A percentile compares a stretch with the other conserved stretches of the same genome.
phyloP scores from a whole-genome alignment of 306 rosid species.

The Gynostemma pentaphyllum region DNA sequence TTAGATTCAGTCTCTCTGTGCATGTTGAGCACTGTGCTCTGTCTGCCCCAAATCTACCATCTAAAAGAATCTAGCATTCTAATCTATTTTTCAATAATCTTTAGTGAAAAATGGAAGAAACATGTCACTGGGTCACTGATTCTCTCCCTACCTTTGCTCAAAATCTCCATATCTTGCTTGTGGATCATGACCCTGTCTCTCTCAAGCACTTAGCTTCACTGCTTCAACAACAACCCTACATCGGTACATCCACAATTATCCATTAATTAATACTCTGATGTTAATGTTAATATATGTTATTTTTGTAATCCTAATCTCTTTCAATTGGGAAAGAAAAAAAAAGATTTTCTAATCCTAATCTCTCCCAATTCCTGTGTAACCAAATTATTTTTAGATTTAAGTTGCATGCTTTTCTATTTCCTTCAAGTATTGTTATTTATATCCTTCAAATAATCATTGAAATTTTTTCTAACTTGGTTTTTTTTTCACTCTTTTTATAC shows the following conservation, averaged over 20 bases:
- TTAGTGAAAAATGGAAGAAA: constrained; percentile 5
- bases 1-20: not conserved
- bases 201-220: constrained; percentile 19
- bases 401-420: not conserved
- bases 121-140: not conserved
- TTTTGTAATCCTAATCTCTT: not conserved
- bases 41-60: not conserved
- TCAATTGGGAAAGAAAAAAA: too few species aligned
- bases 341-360: not conserved
- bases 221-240: constrained; percentile 31
- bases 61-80: not conserved
- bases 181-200: constrained; percentile 24
- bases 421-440: not conserved
- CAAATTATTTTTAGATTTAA: too few species aligned
- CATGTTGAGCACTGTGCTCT: not conserved
- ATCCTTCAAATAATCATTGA: too few species aligned
- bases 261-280: not conserved
- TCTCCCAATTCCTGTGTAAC: not conserved
- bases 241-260: constrained; percentile 15
- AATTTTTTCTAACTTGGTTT: not conserved
- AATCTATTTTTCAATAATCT: not conserved
- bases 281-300: not conserved
- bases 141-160: constrained; percentile 26
- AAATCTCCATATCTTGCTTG: constrained; percentile 27
- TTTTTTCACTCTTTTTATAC: not conserved